A percentile compares a stretch with the other conserved stretches of the same genome.
Evolutionary conservation across 1,284 basidiomycete genomes (phyloP).

Genomic region (Flammula alnicola): DNA sequence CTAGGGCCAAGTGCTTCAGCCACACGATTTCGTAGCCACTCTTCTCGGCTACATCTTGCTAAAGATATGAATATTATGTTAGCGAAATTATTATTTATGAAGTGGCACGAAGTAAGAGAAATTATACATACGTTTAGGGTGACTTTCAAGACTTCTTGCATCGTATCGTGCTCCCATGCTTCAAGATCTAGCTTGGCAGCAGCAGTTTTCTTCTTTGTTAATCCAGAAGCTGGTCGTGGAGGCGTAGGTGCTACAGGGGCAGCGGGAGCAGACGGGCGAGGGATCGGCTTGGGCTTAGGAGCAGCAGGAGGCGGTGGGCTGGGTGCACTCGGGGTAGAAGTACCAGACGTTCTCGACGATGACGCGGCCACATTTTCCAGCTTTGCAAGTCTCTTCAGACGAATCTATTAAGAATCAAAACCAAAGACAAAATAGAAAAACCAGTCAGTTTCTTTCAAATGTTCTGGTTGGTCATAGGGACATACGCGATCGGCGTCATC

Average conservation of each 20-base stretch:
- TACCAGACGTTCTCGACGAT: conserved; percentile 31
- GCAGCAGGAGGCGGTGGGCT: conserved; percentile 34
- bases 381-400: conserved; percentile 84
- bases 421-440: conserved; percentile 5
- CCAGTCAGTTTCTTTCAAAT: conserved; percentile 9
- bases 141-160: conserved; percentile 74
- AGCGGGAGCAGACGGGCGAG: conserved; percentile 32
- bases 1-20: conserved; percentile 79
- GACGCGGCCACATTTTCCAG: conserved; percentile 53
- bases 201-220: conserved; percentile 46
- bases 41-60: conserved; percentile 75
- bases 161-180: conserved; percentile 76
- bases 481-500: conserved; percentile 80
- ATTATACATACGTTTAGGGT: conserved; percentile 72
- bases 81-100: background rate
- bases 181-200: conserved; percentile 57
- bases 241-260: conserved; percentile 32
- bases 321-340: conserved; percentile 32
- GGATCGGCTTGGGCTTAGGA: conserved; percentile 38
- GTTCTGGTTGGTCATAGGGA: conserved; percentile 14
- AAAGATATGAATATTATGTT: conserved; percentile 8
- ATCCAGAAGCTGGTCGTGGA: conserved; percentile 34
- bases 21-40: conserved; percentile 79
- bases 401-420: conserved; percentile 60
- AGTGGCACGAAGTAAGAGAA: no score